Evolutionary conservation across 306 rosid species (phyloP).

Genomic region (Ormosia semicastrata): DNA sequence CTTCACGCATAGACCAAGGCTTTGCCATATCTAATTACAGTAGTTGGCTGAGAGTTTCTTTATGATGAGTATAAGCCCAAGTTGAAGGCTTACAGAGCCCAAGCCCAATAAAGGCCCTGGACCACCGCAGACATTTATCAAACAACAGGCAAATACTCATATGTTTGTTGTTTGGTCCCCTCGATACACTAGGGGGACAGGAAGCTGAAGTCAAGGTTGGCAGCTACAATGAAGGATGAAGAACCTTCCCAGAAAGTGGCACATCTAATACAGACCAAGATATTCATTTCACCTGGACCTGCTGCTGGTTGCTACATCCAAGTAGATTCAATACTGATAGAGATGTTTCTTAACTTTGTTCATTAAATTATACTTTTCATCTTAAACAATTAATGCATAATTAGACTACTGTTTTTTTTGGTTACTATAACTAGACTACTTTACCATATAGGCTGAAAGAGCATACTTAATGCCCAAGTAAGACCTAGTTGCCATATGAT

Average conservation of each 20-base stretch:
- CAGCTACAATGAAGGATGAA: constrained; percentile 9
- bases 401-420: no score
- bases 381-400: not conserved
- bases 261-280: not conserved
- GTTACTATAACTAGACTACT: not conserved
- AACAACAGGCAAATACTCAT: not conserved
- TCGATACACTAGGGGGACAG: not conserved
- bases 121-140: not conserved
- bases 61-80: not conserved
- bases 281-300: constrained; percentile 64
- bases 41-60: not conserved
- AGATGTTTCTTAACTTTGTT: not conserved
- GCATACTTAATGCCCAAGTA: constrained; percentile 24
- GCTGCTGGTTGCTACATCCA: not conserved
- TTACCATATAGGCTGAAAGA: not conserved
- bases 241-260: constrained; percentile 49
- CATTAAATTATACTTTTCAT: not conserved
- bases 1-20: not conserved
- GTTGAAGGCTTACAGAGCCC: not conserved
- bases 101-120: not conserved
- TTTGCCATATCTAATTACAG: not conserved
- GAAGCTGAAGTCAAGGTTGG: constrained; percentile 34
- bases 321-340: not conserved
- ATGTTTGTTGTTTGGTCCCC: not conserved
- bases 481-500: not conserved